These are phyloP conservation scores for Mycena belliarum DNA, from an alignment of 768 basidiomycete species.

Conservation along the genomic window DNA sequence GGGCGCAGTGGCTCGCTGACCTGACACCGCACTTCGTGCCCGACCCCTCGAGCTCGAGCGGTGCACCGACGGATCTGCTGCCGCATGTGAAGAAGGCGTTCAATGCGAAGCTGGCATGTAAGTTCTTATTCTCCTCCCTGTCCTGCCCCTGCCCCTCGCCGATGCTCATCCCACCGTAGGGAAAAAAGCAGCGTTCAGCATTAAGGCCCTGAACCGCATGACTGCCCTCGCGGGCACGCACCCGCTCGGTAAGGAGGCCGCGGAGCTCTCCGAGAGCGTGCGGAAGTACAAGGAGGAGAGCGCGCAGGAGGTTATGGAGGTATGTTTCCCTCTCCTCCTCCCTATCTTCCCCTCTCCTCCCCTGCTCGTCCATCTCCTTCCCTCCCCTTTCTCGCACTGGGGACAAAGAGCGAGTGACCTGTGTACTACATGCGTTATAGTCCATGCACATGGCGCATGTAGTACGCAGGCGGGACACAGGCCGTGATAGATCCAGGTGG, in stretches of 20 bases:
- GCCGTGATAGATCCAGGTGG: no score
- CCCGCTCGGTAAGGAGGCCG: slow-evolving; percentile 37
- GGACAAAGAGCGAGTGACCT: no score
- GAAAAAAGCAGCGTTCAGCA: slow-evolving; percentile 86
- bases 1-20: slow-evolving; percentile 70
- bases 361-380: background rate
- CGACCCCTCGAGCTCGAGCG: slow-evolving; percentile 45
- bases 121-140: slow-evolving; percentile 29
- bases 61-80: slow-evolving; percentile 74
- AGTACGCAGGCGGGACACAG: no score
- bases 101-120: slow-evolving; percentile 86
- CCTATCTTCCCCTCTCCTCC: no score
- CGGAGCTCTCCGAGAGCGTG: slow-evolving; percentile 59
- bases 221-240: slow-evolving; percentile 52
- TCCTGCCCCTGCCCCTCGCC: background rate
- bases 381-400: background rate
- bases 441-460: no score
- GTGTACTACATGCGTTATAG: no score
- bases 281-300: slow-evolving; percentile 80
- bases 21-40: slow-evolving; percentile 68
- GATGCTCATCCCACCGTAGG: slow-evolving; percentile 42
- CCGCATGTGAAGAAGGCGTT: slow-evolving; percentile 90
- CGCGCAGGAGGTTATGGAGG: slow-evolving; percentile 54
- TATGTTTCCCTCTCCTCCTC: background rate
- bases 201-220: slow-evolving; percentile 88